These are phyloP conservation scores for Pachyrhizus erosus DNA, from an alignment of 306 rosid species.

Conservation along the genomic window DNA sequence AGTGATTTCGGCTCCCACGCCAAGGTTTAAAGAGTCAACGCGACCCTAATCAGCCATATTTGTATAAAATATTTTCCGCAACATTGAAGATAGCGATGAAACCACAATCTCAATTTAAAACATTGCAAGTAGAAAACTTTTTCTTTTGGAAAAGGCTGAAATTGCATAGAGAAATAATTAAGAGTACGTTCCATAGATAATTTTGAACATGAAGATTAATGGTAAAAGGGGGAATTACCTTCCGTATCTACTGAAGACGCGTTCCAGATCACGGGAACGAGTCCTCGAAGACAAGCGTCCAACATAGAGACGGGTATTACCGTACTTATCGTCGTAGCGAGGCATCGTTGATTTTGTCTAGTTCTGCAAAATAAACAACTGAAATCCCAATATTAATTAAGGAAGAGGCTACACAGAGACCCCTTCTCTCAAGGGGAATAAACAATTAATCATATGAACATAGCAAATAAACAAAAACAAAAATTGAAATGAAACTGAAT, in stretches of 20 bases:
- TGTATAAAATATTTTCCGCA: too few species aligned
- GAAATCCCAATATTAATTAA: neutral
- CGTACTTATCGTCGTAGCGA: slow-evolving; percentile 71
- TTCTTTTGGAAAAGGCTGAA: neutral
- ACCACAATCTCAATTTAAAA: neutral
- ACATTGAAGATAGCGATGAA: too few species aligned
- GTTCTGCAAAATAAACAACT: slow-evolving; percentile 33
- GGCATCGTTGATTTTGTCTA: slow-evolving; percentile 54
- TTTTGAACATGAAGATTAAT: neutral
- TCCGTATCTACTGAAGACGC: slow-evolving; percentile 66
- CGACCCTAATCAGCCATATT: too few species aligned
- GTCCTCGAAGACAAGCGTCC: slow-evolving; percentile 65
- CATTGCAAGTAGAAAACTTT: neutral
- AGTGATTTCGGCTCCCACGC: too few species aligned
- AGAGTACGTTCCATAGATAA: neutral
- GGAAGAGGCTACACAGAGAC: neutral
- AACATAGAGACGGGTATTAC: slow-evolving; percentile 64
- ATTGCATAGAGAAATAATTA: neutral
- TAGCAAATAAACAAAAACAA: neutral
- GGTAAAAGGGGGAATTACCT: slow-evolving; percentile 47
- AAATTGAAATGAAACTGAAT: neutral
- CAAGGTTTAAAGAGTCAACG: too few species aligned
- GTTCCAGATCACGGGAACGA: slow-evolving; percentile 67
- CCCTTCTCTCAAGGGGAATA: neutral
- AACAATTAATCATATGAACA: neutral